Percentiles rank a stretch among this genome's conserved stretches.
Evolutionary conservation across 352 stramenopile species (phyloP).

Genomic region (Elongisporangium senticosum): DNA sequence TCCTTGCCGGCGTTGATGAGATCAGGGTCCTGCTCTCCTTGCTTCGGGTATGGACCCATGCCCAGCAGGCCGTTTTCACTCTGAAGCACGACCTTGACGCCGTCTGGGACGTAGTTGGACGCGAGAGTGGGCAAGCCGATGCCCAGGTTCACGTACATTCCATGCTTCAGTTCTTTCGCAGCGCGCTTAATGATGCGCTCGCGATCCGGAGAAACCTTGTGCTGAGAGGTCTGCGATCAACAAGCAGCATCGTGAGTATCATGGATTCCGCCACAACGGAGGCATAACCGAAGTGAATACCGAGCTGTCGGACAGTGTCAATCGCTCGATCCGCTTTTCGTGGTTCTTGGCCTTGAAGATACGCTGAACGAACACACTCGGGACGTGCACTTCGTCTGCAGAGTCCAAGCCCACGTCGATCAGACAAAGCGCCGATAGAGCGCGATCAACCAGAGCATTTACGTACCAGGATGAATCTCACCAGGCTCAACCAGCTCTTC

Average conservation of each 20-base stretch:
- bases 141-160: conserved; percentile 97
- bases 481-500: conserved; percentile 93
- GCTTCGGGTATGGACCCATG: conserved; percentile 89
- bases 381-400: conserved; percentile 90
- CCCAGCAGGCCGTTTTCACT: conserved; percentile 96
- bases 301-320: conserved; percentile 80
- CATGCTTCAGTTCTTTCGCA: conserved; percentile 85
- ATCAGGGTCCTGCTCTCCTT: conserved; percentile 89
- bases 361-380: conserved; percentile 94
- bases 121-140: conserved; percentile 95
- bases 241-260: background rate
- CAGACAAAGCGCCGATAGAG: background rate
- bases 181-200: conserved; percentile 93
- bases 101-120: conserved; percentile 93
- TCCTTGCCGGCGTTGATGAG: conserved; percentile 98
- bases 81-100: conserved; percentile 93
- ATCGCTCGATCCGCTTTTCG: conserved; percentile 94
- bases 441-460: background rate
- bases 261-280: background rate
- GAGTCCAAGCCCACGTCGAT: background rate
- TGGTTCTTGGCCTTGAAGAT: conserved; percentile 88
- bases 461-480: conserved; percentile 82
- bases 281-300: conserved; percentile 6
- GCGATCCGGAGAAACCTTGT: conserved; percentile 69
- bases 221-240: conserved; percentile 29